Evolutionary conservation across 2,329 filamentous ascomycete genomes (phyloP), one percentile per base, ranked within the genome.

Genomic region (Chaetothyriales sp.): DNA sequence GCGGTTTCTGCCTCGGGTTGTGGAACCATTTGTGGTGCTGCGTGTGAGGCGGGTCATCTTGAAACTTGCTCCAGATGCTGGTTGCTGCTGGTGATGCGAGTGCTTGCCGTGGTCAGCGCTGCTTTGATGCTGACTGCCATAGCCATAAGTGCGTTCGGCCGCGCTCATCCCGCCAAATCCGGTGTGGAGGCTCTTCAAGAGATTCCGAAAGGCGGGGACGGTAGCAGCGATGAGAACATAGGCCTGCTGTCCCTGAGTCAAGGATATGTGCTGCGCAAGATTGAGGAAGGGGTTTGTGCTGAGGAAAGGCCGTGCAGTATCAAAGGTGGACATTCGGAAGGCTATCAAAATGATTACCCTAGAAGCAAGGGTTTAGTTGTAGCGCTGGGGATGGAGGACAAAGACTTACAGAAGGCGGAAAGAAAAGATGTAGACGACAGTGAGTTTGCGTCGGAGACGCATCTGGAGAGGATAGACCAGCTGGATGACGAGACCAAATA

Each of bases 221-320:
- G 65, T 66, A 56, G 65, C 67, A 12, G 65, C 63, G 22, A 66
- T 59, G 6, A 68, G 60, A 47, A 64, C 60, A 49, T 65, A 68
- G 53, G 63, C 55, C 8, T 68, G 55, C 53, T 67, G 60, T 20
- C 62, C 62, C 53, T 68, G 66, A 20, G 62, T 60, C 65, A 65
- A 68, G 47, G 66, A 58, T 6, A 63, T 60, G 32, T 67, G 61
- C 42, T 58, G 51, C 47, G 66, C 59, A 18, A 62, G 62, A 18
- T 63, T 58, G 45, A 67, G 60, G 18, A 64, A 63, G n/a, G 65
- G 62, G 50, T 70, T 64, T 18, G 58, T 55, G 19, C 61, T 62
- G 39, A 61, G 55, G 12, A 15, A 39, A 15, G 10, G 32, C 5
- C 63, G 61, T 39, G 59, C 55, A 28, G 57, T 52, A 22, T 61